A percentile compares a stretch with the other conserved stretches of the same genome.
Evolutionary conservation across 1,284 basidiomycete species (phyloP).

Genomic region (Sphagnurus paluster): DNA sequence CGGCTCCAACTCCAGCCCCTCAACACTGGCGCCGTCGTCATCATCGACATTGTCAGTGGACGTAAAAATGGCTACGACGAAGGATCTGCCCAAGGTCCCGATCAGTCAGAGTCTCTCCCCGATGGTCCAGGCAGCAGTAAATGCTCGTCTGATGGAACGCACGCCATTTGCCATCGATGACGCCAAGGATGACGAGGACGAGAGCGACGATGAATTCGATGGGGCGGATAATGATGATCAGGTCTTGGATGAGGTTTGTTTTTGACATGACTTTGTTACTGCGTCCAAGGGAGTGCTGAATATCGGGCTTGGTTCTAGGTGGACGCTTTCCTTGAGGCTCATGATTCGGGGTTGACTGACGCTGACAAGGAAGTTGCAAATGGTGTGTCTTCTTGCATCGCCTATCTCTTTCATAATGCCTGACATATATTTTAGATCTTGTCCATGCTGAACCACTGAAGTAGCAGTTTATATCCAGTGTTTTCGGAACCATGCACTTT

Average conservation of each 20-base stretch:
- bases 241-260: constrained; percentile 82
- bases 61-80: constrained; percentile 30
- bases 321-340: constrained; percentile 89
- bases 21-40: constrained; percentile 32
- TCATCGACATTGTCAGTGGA: constrained; percentile 42
- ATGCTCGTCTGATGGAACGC: constrained; percentile 84
- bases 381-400: constrained; percentile 41
- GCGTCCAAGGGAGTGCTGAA: background rate
- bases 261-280: background rate
- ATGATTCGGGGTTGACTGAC: constrained; percentile 84
- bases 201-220: constrained; percentile 63
- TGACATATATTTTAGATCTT: constrained; percentile 45
- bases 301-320: constrained; percentile 48
- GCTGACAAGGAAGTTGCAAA: constrained; percentile 84
- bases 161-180: constrained; percentile 94
- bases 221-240: constrained; percentile 69
- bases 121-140: constrained; percentile 76
- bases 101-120: constrained; percentile 46
- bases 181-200: constrained; percentile 79
- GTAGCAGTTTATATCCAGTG: constrained; percentile 19
- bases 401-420: background rate
- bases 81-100: constrained; percentile 28
- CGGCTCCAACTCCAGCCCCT: constrained; percentile 20
- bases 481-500: constrained; percentile 1
- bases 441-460: constrained; percentile 66